Base-by-base conservation (phyloP, 192 early-diverging fungal species). In the Rhizoclosmatium globosum region DNA sequence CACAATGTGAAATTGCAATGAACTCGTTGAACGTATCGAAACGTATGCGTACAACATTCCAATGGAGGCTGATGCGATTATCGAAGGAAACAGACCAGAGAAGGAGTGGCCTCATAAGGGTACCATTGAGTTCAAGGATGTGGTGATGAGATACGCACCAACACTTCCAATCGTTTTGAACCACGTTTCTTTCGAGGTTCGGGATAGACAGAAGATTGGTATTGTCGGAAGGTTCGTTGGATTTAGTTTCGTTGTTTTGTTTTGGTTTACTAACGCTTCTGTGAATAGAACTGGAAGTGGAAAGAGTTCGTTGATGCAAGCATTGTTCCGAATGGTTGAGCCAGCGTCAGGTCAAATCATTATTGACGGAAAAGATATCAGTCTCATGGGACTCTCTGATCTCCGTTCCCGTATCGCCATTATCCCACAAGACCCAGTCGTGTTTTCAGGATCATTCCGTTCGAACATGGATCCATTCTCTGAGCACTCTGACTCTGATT, bases 391-490 rank as follows among this genome's bases (percentile, higher is more conserved):
- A 2, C 78, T 87, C 15, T 2, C 47, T 15, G 72, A 73, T 42
- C 74, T 89, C 9, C 82, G 88, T 4, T 57, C 45, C n/a, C 19
- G 69, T 2, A 62, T 99, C 62, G 94, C 95, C 0, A 94, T 99
- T 65, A 95, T 99, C 79, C 95, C 96, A 48, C 95, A 99, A 85
- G 96, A 97, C 58, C 95, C 95, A 2, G 90, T 94, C 38, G 77
- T 90, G 23, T 90, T 90, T 47, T 86, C 79, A 58, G 87, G 85
- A 39, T 79, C 83, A 0, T 84, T 85, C 69, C 81, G 87, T 31
- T 74, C 67, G 43, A 97, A 97, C 78, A 79, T 97, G 13, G 95
- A 95, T 71, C 94, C 92, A 31, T 86, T 93, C 46, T 68, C 77
- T 59, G 81, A 86, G 50, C 87, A 92, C 76, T 81, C 83, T 1